These are phyloP conservation scores for Uronychia binucleata DNA, from an alignment of 73 alveolate species.

Conservation along the genomic window DNA sequence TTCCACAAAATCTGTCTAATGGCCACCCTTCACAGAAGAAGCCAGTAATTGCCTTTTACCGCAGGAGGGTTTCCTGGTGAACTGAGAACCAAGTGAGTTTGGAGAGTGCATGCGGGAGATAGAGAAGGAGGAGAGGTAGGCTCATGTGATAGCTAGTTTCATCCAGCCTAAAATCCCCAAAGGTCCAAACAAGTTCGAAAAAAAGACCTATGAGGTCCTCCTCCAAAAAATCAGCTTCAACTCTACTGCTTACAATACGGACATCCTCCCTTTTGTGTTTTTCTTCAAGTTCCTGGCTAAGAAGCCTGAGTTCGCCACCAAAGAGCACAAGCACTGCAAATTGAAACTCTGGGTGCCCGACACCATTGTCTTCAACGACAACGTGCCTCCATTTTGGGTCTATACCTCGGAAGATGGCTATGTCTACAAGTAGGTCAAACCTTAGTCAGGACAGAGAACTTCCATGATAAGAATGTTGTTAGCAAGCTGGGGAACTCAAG, in stretches of 20 bases:
- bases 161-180: background rate
- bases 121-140: background rate
- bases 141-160: background rate
- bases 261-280: constrained; percentile 69
- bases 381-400: constrained; percentile 89
- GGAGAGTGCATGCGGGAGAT: background rate
- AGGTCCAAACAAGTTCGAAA: background rate
- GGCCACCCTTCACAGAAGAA: background rate
- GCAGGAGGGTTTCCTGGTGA: constrained; percentile 5
- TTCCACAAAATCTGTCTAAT: background rate
- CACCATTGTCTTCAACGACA: constrained; percentile 93
- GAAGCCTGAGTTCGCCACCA: constrained; percentile 82
- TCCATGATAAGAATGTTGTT: constrained; percentile 62
- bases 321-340: constrained; percentile 71
- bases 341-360: constrained; percentile 93
- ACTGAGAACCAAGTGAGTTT: background rate
- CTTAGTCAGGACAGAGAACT: constrained; percentile 79
- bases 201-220: background rate
- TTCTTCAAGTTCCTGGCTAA: constrained; percentile 88
- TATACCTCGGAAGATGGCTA: constrained; percentile 90
- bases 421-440: constrained; percentile 41
- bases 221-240: background rate
- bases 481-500: constrained; percentile 50
- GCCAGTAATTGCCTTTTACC: background rate
- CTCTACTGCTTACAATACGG: background rate